Conservation (phyloP, 192 early-diverging fungal species). For the Backusella psychrophila region DNA sequence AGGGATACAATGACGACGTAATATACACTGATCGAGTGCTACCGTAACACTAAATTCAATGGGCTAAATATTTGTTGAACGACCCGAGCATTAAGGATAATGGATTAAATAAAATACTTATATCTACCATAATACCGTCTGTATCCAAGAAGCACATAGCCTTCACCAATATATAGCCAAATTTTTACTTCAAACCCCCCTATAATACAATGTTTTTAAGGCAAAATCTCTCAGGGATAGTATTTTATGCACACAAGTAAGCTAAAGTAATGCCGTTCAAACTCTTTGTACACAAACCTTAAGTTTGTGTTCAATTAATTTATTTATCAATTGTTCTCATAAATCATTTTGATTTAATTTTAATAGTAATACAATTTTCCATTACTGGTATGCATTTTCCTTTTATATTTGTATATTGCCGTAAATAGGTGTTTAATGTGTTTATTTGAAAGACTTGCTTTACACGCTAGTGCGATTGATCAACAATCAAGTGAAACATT, state of each 20-base stretch:
- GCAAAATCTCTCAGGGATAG: background rate
- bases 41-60: background rate
- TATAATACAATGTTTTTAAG: background rate
- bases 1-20: background rate
- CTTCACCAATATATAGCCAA: background rate
- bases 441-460: background rate
- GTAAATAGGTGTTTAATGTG: background rate
- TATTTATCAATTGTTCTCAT: background rate
- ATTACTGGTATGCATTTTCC: background rate
- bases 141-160: background rate
- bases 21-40: background rate
- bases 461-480: background rate
- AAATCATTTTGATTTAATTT: background rate
- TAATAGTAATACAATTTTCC: background rate
- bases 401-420: background rate
- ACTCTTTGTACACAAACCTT: background rate
- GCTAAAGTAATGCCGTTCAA: background rate
- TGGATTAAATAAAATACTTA: background rate
- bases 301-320: slow-evolving; percentile 1
- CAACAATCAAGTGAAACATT: background rate
- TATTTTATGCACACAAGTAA: background rate
- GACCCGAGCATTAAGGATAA: background rate
- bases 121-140: background rate
- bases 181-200: background rate
- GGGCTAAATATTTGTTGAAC: background rate